Conservation (phyloP, 208 protist species). For the Strigomonas culicis region DNA sequence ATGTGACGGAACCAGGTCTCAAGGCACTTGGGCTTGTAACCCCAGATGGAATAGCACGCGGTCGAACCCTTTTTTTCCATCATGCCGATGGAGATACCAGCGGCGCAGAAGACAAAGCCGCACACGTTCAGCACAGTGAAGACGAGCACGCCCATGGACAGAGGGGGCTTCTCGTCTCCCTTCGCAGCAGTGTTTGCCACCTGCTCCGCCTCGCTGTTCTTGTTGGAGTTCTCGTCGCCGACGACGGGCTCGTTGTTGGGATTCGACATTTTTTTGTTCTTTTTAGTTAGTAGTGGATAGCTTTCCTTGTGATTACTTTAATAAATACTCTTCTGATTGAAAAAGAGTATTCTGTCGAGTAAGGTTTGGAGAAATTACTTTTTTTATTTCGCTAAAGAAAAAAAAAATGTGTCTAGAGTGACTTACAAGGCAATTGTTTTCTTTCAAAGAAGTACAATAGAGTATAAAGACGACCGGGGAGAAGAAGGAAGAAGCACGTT, state of each 20-base stretch:
- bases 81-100: conserved; percentile 44
- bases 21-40: conserved; percentile 47
- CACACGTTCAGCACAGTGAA: conserved; percentile 34
- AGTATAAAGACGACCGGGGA: no score
- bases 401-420: not conserved
- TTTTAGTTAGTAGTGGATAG: conserved; percentile 5
- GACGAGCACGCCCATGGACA: conserved; percentile 33
- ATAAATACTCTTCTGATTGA: conserved; percentile 10
- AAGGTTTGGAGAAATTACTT: not conserved
- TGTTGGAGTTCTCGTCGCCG: no score
- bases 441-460: not conserved
- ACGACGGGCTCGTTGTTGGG: conserved; percentile 25
- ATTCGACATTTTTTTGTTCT: conserved; percentile 11
- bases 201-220: no score
- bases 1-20: conserved; percentile 46
- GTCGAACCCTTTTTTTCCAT: conserved; percentile 28
- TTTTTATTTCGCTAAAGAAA: not conserved
- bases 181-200: not conserved
- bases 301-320: conserved; percentile 2
- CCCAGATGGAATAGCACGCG: conserved; percentile 50
- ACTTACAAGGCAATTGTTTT: not conserved
- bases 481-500: no score
- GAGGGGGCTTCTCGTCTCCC: conserved; percentile 13
- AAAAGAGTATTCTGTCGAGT: conserved; percentile 8
- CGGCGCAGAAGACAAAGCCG: conserved; percentile 44